Evolutionary conservation across 225 moss, liverwort and hornwort species (phyloP).

Genomic region (Asterella californica): DNA sequence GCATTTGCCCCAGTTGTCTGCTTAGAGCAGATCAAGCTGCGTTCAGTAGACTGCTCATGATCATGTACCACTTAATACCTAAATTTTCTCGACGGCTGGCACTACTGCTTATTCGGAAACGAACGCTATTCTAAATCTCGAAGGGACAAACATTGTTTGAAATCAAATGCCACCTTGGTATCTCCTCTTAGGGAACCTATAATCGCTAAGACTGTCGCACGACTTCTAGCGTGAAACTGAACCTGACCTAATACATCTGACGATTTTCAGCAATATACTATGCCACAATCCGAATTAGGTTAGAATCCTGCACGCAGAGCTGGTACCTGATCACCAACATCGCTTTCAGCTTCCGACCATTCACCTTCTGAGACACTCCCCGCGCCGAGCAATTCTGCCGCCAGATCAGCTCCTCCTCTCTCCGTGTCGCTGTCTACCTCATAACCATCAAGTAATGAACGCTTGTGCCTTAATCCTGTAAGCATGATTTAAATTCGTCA

Average conservation of each 20-base stretch:
- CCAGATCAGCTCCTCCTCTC: slow-evolving; percentile 64
- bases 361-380: slow-evolving; percentile 72
- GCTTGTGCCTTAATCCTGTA: slow-evolving; percentile 31
- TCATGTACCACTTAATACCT: neutral
- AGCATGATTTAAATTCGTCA: slow-evolving; percentile 3
- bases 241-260: neutral
- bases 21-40: no score
- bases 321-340: slow-evolving; percentile 60
- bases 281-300: neutral
- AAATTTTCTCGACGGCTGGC: no score
- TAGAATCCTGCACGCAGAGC: neutral
- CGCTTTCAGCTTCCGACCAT: slow-evolving; percentile 63
- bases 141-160: neutral
- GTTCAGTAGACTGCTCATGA: neutral
- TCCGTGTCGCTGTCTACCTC: slow-evolving; percentile 72
- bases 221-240: neutral
- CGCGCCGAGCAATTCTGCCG: slow-evolving; percentile 64
- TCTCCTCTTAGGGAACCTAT: neutral
- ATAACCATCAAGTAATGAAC: slow-evolving; percentile 45
- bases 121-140: no score
- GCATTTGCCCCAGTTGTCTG: no score
- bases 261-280: neutral
- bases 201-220: neutral
- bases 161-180: neutral
- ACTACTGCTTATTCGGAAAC: no score